phyloP scores from a whole-genome alignment of 2,329 filamentous ascomycete genomes.

The Metarhizium sp. region DNA sequence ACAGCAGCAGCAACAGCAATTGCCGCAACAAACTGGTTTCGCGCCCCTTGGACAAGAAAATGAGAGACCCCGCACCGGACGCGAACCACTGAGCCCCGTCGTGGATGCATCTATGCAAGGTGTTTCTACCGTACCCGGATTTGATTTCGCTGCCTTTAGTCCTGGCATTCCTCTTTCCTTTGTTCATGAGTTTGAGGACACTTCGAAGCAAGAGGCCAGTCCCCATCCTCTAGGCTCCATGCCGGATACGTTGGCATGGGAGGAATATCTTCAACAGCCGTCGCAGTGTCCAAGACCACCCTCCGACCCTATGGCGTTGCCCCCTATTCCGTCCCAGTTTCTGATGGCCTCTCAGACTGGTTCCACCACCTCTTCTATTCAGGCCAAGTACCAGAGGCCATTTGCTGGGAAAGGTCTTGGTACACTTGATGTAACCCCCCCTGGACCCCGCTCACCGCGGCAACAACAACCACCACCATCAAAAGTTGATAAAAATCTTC shows the following conservation, averaged over 20 bases:
- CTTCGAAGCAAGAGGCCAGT: constrained; percentile 16
- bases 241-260: constrained; percentile 48
- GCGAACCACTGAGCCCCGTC: constrained; percentile 44
- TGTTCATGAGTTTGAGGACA: constrained; percentile 18
- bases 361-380: constrained; percentile 42
- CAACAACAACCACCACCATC: constrained; percentile 24
- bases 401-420: constrained; percentile 47
- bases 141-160: constrained; percentile 32
- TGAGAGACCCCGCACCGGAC: constrained; percentile 35
- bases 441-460: constrained; percentile 18
- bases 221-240: constrained; percentile 31
- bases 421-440: constrained; percentile 27
- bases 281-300: constrained; percentile 11
- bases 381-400: constrained; percentile 41
- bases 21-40: constrained; percentile 10
- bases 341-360: constrained; percentile 41
- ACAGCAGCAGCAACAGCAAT: constrained; percentile 11
- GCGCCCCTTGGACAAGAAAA: constrained; percentile 37
- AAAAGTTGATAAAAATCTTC: constrained; percentile 10
- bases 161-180: constrained; percentile 23
- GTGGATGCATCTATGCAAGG: constrained; percentile 37
- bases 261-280: constrained; percentile 31
- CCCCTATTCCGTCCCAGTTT: constrained; percentile 41
- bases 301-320: constrained; percentile 18
- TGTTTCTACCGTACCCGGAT: constrained; percentile 23